Base-by-base conservation (phyloP, 805 yeast genomes). In the Nakazawaea ambrosiae region DNA sequence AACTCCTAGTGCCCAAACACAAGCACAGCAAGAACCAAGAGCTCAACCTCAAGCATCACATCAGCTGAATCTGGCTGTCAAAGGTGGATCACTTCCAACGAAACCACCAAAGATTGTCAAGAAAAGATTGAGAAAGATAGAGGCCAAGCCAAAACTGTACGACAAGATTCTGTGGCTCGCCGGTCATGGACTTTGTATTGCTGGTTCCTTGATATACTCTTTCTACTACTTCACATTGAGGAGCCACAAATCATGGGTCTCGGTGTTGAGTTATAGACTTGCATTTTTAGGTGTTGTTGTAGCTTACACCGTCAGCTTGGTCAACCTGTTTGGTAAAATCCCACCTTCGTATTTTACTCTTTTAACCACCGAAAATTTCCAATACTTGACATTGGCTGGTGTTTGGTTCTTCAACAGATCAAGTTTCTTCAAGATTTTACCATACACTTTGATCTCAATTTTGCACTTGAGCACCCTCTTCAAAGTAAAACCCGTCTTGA, bases 321-420 rank as follows among this genome's bases (percentile, higher is more conserved):
- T 69, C 23, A 79, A 80, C 33, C 75, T 75, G 45, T 79, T 78
- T 60, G 78, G 78, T 18, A 62, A 75, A 15, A 61, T 65, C 20
- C 65, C 70, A 36, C 94, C 95, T 5, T 67, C 78, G 4, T 68
- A 76, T 51, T 70, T 71, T 39, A 74, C 78, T 4, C 61, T 88
- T 53, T 51, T 85, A 38, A 78, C 88, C 8, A 74, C 86, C 18
- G 86, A 76, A 47, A 83, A 84, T 54, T 82, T 82, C 65, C 96
- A 86, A 57, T 75, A 73, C 50, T 60, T 78, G 38, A 44, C 73
- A 3, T 57, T 82, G 39, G 72, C 78, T 1, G 20, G 54, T 3
- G 58, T 75, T 15, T 83, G 90, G 90, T 51, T 75, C 33, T 55
- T 80, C 39, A 73, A 81, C 27, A 75, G 83, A 58, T 66, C 70